Evolutionary conservation across 2,329 filamentous ascomycete genomes (phyloP).

Genomic region (Pseudocercospora vitis): DNA sequence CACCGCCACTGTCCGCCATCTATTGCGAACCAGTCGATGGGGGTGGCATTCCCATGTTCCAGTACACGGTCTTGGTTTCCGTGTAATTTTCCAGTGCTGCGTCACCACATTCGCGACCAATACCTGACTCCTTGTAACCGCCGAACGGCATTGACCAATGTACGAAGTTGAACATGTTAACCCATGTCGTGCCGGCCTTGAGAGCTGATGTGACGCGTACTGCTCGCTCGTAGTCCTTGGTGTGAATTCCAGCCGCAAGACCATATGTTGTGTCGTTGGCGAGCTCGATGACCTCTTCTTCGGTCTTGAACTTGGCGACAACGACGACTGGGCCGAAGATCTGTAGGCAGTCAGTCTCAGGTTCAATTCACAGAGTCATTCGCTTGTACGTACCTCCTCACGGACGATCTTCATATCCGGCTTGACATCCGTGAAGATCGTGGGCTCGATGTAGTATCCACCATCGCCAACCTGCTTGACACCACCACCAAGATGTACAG

Average conservation of each 20-base stretch:
- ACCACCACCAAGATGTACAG: conserved; percentile 27
- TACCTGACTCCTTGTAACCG: conserved; percentile 61
- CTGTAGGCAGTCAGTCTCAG: too few species aligned
- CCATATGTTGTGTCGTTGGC: conserved; percentile 44
- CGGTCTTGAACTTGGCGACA: conserved; percentile 40
- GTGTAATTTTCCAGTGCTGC: conserved; percentile 62
- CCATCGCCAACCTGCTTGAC: conserved; percentile 10
- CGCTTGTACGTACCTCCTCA: too few species aligned
- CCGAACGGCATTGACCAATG: conserved; percentile 47
- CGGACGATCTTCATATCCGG: conserved; percentile 41
- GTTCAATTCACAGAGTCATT: too few species aligned
- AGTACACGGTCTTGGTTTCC: conserved; percentile 42
- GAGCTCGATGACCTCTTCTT: conserved; percentile 39
- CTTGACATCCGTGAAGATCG: conserved; percentile 45
- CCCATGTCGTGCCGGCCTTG: too few species aligned
- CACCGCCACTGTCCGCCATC: too few species aligned
- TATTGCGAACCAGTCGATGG: too few species aligned
- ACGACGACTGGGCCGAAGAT: conserved; percentile 42
- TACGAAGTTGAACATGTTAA: too few species aligned
- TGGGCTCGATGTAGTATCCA: conserved; percentile 48
- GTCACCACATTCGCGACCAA: conserved; percentile 62
- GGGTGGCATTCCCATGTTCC: too few species aligned
- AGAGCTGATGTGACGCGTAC: conserved; percentile 42
- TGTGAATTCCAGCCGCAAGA: conserved; percentile 40
- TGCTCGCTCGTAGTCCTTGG: conserved; percentile 40